Evolutionary conservation across 2,329 filamentous ascomycete species (phyloP).

Genomic region (Penicillium nordicum): DNA sequence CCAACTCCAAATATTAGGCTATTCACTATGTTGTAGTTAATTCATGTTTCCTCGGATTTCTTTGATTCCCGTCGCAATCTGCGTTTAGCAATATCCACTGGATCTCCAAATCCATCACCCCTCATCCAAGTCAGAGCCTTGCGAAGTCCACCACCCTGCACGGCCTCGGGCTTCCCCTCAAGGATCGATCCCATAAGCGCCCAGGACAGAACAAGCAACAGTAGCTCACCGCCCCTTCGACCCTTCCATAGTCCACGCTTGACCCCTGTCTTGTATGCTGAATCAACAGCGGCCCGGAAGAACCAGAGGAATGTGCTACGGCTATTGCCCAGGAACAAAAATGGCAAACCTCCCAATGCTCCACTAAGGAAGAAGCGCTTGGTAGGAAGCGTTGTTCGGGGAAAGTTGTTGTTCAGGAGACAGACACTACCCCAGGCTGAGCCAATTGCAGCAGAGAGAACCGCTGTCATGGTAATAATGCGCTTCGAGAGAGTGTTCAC

Average conservation of each 20-base stretch:
- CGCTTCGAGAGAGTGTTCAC: constrained; percentile 64
- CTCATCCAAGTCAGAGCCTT: constrained; percentile 71
- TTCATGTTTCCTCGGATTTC: constrained; percentile 17
- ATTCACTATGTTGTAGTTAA: not conserved
- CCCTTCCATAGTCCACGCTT: constrained; percentile 87
- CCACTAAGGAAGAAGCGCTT: constrained; percentile 89
- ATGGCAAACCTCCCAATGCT: constrained; percentile 72
- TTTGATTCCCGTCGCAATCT: constrained; percentile 29
- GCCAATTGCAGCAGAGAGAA: constrained; percentile 78
- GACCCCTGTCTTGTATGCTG: constrained; percentile 86
- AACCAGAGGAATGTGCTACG: constrained; percentile 73
- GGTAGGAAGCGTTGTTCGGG: constrained; percentile 69
- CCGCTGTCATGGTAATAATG: constrained; percentile 71
- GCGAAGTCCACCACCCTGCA: constrained; percentile 64
- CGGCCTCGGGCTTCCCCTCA: constrained; percentile 65
- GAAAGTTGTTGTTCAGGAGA: constrained; percentile 77
- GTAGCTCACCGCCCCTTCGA: constrained; percentile 76
- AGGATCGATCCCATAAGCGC: constrained; percentile 75
- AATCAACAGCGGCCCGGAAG: constrained; percentile 74
- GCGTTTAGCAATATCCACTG: constrained; percentile 49
- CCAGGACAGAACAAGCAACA: constrained; percentile 75
- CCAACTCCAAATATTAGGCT: not conserved
- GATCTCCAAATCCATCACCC: constrained; percentile 73
- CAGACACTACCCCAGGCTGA: constrained; percentile 87
- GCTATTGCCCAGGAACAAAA: constrained; percentile 63